Conservation (phyloP, 164 flowering plant genomes). For the Nymphaea thermarum region DNA sequence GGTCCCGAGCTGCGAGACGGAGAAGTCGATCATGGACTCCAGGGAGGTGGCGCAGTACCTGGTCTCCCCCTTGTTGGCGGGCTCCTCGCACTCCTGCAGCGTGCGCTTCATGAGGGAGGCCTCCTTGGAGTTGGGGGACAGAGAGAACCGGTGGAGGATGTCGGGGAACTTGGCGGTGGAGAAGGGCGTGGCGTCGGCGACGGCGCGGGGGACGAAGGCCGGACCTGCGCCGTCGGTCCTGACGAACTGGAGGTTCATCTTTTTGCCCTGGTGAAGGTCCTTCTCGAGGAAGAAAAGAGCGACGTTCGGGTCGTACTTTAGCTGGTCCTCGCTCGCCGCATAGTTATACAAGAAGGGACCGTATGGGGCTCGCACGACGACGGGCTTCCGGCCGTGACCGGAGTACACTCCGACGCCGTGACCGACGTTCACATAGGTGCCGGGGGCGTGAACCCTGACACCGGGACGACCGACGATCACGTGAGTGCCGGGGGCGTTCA, state of each 20-base stretch:
- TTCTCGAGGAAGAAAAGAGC: conserved; percentile 24
- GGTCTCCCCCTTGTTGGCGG: conserved; percentile 15
- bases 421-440: neutral
- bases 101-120: conserved; percentile 23
- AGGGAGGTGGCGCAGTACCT: conserved; percentile 24
- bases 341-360: conserved; percentile 6
- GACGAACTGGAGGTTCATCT: conserved; percentile 16
- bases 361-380: conserved; percentile 2
- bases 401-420: no score
- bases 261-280: conserved; percentile 10
- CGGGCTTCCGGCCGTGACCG: conserved; percentile 11
- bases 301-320: conserved; percentile 13
- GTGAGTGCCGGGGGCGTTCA: conserved; percentile 2
- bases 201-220: conserved; percentile 25
- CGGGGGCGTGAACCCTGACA: conserved; percentile 5
- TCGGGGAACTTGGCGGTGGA: conserved; percentile 22
- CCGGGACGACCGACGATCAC: conserved; percentile 13
- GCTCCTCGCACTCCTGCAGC: conserved; percentile 16
- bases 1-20: conserved; percentile 18
- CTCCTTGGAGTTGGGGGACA: conserved; percentile 21
- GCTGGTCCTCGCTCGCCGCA: conserved; percentile 17
- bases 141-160: conserved; percentile 17
- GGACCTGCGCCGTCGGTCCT: conserved; percentile 9
- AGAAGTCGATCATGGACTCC: conserved; percentile 26
- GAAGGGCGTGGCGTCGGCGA: conserved; percentile 32